These are phyloP conservation scores for Calonectria ilicicola DNA, from an alignment of 2,329 filamentous ascomycete genomes.

Conservation along the genomic window DNA sequence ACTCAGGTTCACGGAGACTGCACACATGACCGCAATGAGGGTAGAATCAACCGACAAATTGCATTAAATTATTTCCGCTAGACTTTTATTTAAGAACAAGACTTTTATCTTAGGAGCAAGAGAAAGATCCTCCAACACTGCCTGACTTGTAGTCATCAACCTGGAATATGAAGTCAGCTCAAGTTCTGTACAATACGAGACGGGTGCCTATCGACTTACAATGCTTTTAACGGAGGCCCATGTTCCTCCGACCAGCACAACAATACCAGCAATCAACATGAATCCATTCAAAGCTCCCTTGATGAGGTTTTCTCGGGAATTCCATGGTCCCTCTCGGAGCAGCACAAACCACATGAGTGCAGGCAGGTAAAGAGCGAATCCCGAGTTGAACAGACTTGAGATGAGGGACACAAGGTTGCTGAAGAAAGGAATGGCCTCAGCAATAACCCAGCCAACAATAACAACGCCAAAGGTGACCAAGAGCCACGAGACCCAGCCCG, in stretches of 20 bases:
- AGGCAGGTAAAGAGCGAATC: constrained; percentile 24
- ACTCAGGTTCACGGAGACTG: too few species aligned
- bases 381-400: constrained; percentile 25
- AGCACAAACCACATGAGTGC: constrained; percentile 24
- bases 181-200: not conserved
- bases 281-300: constrained; percentile 25
- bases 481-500: constrained; percentile 24
- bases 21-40: too few species aligned
- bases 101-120: not conserved
- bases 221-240: constrained; percentile 26
- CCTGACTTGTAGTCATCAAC: constrained; percentile 22
- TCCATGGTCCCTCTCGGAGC: constrained; percentile 22
- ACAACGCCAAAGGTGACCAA: constrained; percentile 4
- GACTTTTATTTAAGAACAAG: too few species aligned
- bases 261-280: constrained; percentile 19
- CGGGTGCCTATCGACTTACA: not conserved
- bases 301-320: constrained; percentile 18
- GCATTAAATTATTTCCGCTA: not conserved
- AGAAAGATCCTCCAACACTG: constrained; percentile 13
- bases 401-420: constrained; percentile 24
- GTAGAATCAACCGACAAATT: not conserved
- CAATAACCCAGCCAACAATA: constrained; percentile 23
- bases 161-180: not conserved
- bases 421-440: constrained; percentile 26
- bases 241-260: constrained; percentile 23